Base-by-base conservation (phyloP, 2,329 filamentous ascomycete species). In the Ophiosphaerella narmari region DNA sequence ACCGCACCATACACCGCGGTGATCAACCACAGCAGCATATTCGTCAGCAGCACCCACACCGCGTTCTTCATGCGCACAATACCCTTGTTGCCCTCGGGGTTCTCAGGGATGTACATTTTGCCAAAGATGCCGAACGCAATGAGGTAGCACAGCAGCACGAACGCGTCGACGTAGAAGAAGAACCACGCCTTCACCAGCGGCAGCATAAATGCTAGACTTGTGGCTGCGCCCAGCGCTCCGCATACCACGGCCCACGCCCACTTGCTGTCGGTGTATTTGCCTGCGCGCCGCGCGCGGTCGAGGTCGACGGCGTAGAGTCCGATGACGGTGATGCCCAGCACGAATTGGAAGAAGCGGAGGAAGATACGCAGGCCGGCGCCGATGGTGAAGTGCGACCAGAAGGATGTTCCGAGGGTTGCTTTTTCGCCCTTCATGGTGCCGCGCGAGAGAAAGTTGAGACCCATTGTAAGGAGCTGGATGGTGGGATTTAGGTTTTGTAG, bases 61-160 rank as follows among this genome's bases (percentile, higher is more conserved):
- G 90, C 89, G 67, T 87, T 86, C 77, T 91, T 91, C 91, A 96
- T 96, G 48, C 89, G 82, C 59, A 79, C 76, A 49, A 93, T 81
- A 42, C 81, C 85, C 35, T 64, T 62, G 67, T 89, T 81, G 12
- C 85, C 86, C 68, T 88, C 78, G 0, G 86, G 71, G 50, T 90
- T 72, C 63, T 86, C 86, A 46, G 83, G 74, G 67, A 96, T 88
- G 78, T 87, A 96, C 80, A 93, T 84, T 62, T 82, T 85, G 46
- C 86, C 91, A 69, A 96, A 96, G 52, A 94, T 77, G 14, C 90
- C 91, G 70, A 96, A 96, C 5, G 94, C 79, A 2, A 86, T 83
- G 52, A 91, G 84, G 87, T 90, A 96, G 26, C 95, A 81, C 55
- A 94, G 78, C 62, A 74, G 89, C 14, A 95, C 74, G 12, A 93